Base-by-base conservation (phyloP, 306 rosid genomes). In the Fragaria vesca region DNA sequence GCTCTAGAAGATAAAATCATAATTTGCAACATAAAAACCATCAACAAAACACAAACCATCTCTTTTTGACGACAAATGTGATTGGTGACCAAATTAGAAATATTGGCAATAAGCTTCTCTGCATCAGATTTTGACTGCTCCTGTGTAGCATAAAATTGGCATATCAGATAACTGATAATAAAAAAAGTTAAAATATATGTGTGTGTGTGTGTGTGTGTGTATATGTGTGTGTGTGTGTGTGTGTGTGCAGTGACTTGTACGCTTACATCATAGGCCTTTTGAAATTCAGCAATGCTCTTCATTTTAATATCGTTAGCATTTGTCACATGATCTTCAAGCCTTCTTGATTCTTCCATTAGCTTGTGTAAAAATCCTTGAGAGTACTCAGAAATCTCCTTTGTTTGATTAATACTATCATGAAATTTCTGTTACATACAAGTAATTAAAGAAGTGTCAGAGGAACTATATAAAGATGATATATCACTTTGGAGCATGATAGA, bases 91-190 rank as follows among this genome's bases (percentile, higher is more conserved):
- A 96, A 82, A 84, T 71, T 88, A 43, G 98, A 89, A 80, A 96
- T 88, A 78, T 91, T 90, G 57, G 96, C 90, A 21, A 96, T 88
- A 66, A 96, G 97, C 80, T 91, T 93, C 85, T 93, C 99, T 9
- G 96, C 79, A 66, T 96, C 96, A 11, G 81, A 88, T 85, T 83
- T 96, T 30, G 98, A 88, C 71, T 90, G 93, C 82, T 91, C 99
- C 99, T 96, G 91, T 30, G 71, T 46, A 78, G 20, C 28, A 82
- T 50, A 78, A 66, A 46, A 20, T 66, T 36, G 69, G 51, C 21
- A 24, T 57, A 67, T 90, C 72, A 89, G 83, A 72, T 70, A 48
- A 9, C 47, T 34, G 67, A 15, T 8, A 17, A 52, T 2, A 63
- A 10, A 24, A 10, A 24, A n/a, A 45, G 4, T 32, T 3, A 32